Base-by-base conservation (phyloP, 768 basidiomycete genomes). In the Lactifluus subvellereus region DNA sequence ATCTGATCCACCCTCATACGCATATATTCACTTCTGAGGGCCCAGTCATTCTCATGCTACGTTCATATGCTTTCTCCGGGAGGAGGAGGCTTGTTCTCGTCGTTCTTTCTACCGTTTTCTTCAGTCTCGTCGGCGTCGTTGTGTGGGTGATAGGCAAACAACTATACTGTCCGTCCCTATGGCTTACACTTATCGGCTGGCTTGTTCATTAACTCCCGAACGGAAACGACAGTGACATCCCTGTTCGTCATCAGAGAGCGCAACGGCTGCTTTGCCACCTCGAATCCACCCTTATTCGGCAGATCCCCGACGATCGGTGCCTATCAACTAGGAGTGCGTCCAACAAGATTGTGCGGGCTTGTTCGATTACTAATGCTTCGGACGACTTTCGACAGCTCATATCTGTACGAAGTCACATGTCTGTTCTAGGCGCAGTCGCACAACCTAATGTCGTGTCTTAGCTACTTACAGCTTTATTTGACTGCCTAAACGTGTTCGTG, bases 1-100 rank as follows among this genome's bases (percentile, higher is more conserved):
- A 18, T 53, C 20, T 22, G 13, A 32, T 5, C 38, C 11, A 18
- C n/a, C 27, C 27, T 27, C n/a, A 33, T 18, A 35, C 7, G 22
- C 42, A 30, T 35, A 33, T 40, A 20, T 49, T 65, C 27, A 65
- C 35, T 2, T n/a, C 3, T 47, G 22, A 27, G n/a, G 3, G 1
- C 57, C 18, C 20, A 66, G 66, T 60, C 27, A 63, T 66, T 20
- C 47, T 66, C 10, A 64, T 66, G 65, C 38, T 66, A 40, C 65
- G 65, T 37, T 54, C 65, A 9, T 65, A 66, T 18, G 62, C 66
- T 4, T 66, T 66, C 51, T 32, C 66, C 13, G 66, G 62, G 13
- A 58, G 58, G 33, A 40, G 3, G 35, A 50, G 22, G 30, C 10
- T 10, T 1, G 6, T 65, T 40, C 62, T 66, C 6, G 42, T 42